phyloP scores from a whole-genome alignment of 2,329 filamentous ascomycete genomes.

The Penicillium sp. region DNA sequence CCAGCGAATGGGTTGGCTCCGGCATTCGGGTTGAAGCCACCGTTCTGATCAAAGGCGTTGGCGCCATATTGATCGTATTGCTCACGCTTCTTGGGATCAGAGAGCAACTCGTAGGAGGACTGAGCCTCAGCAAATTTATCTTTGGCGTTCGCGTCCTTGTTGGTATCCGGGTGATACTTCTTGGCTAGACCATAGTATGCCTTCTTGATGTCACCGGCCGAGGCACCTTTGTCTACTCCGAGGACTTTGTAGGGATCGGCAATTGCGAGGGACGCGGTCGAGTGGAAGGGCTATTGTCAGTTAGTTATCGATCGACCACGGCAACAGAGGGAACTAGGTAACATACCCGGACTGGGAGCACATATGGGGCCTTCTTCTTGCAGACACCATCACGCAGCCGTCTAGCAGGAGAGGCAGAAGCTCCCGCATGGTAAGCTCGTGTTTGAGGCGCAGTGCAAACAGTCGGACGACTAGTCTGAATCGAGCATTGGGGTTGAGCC shows the following conservation, averaged over 20 bases:
- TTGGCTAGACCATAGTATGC: constrained; percentile 97
- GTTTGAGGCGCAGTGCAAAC: constrained; percentile 36
- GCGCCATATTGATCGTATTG: constrained; percentile 89
- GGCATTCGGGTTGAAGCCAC: constrained; percentile 76
- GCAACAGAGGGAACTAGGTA: neutral
- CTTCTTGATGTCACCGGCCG: constrained; percentile 89
- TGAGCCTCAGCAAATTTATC: constrained; percentile 94
- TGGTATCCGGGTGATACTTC: constrained; percentile 97
- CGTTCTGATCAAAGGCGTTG: constrained; percentile 66
- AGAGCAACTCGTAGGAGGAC: constrained; percentile 88
- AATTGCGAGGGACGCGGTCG: constrained; percentile 59
- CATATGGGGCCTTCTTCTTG: constrained; percentile 26
- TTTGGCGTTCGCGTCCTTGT: constrained; percentile 91
- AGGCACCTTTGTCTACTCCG: constrained; percentile 79
- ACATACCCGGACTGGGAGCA: constrained; percentile 35
- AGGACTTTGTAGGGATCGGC: constrained; percentile 86
- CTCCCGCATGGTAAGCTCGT: constrained; percentile 38
- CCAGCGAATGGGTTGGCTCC: constrained; percentile 57
- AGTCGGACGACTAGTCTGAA: constrained; percentile 29
- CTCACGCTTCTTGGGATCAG: constrained; percentile 88
- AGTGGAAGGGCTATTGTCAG: constrained; percentile 43
- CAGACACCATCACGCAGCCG: constrained; percentile 28
- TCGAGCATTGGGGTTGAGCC: constrained; percentile 42
- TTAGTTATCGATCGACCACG: neutral
- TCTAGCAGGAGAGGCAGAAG: constrained; percentile 25